Conservation (phyloP, 345 rosid genomes). For the Psidium friedrichsthalianum region DNA sequence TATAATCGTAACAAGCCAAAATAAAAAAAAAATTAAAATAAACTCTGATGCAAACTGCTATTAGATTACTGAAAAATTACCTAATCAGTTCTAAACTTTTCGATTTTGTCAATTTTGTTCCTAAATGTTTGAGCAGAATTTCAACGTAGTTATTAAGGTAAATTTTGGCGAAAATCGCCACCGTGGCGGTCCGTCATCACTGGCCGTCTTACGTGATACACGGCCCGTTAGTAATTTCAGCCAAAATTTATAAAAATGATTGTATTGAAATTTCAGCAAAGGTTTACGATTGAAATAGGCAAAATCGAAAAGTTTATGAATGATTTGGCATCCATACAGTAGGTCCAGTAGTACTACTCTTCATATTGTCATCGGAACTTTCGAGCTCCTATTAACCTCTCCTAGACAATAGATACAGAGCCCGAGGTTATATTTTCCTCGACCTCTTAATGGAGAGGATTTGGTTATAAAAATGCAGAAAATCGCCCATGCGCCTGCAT, state of each 20-base stretch:
- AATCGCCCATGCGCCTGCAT: not conserved
- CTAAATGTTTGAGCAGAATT: not conserved
- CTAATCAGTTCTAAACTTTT: not conserved
- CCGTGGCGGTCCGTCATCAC: no score
- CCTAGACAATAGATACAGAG: not conserved
- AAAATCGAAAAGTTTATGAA: fast-evolving
- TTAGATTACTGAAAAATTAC: fast-evolving
- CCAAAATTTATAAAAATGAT: fast-evolving
- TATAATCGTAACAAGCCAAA: not conserved
- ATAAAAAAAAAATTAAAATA: not conserved
- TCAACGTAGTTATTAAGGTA: fast-evolving
- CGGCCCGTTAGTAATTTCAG: not conserved
- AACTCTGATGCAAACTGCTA: fast-evolving
- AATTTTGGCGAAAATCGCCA: not conserved
- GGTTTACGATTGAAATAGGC: fast-evolving
- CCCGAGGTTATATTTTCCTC: not conserved
- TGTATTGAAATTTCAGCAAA: not conserved
- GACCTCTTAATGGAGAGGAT: not conserved
- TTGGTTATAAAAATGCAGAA: not conserved
- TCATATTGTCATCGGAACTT: not conserved
- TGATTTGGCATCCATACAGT: fast-evolving
- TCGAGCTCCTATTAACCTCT: not conserved
- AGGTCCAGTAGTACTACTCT: fast-evolving
- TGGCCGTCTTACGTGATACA: no score
- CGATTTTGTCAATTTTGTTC: not conserved